Percentiles rank a stretch among this genome's conserved stretches.
Evolutionary conservation across 495 filamentous ascomycete species (phyloP).

Genomic region (Barbatosphaeria neglecta): DNA sequence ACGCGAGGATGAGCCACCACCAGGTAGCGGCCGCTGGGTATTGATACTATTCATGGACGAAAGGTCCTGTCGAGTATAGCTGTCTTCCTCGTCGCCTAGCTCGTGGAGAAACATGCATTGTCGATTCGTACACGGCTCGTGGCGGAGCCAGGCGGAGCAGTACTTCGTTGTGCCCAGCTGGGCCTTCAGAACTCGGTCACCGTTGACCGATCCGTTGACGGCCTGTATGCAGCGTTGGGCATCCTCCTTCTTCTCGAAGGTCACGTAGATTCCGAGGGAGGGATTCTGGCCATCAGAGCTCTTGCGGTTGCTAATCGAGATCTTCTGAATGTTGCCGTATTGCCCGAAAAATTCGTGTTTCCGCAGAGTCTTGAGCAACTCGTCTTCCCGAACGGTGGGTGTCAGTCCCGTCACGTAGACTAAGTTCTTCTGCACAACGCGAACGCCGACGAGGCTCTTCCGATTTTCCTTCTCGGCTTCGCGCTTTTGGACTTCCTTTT

Average conservation of each 20-base stretch:
- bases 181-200: constrained; percentile 73
- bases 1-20: constrained; percentile 30
- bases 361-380: constrained; percentile 74
- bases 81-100: constrained; percentile 91
- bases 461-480: constrained; percentile 91
- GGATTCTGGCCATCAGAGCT: constrained; percentile 55
- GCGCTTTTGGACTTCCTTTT: constrained; percentile 89
- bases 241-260: constrained; percentile 79
- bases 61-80: constrained; percentile 87
- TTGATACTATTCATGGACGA: constrained; percentile 88
- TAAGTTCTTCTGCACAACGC: constrained; percentile 95
- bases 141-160: constrained; percentile 90
- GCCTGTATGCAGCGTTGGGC: constrained; percentile 79
- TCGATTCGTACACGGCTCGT: constrained; percentile 84
- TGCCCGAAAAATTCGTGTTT: constrained; percentile 91
- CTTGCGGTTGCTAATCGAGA: constrained; percentile 94
- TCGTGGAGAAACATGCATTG: constrained; percentile 98
- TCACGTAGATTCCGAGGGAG: constrained; percentile 93
- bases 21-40: constrained; percentile 56
- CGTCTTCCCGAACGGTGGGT: constrained; percentile 82
- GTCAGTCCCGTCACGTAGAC: constrained; percentile 95
- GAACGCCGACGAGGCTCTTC: constrained; percentile 86
- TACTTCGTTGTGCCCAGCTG: constrained; percentile 99
- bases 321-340: constrained; percentile 97
- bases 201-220: constrained; percentile 86